Evolutionary conservation across 257 asterid genomes (phyloP), one percentile per base, ranked within the genome.

Genomic region (Apocynum venetum): DNA sequence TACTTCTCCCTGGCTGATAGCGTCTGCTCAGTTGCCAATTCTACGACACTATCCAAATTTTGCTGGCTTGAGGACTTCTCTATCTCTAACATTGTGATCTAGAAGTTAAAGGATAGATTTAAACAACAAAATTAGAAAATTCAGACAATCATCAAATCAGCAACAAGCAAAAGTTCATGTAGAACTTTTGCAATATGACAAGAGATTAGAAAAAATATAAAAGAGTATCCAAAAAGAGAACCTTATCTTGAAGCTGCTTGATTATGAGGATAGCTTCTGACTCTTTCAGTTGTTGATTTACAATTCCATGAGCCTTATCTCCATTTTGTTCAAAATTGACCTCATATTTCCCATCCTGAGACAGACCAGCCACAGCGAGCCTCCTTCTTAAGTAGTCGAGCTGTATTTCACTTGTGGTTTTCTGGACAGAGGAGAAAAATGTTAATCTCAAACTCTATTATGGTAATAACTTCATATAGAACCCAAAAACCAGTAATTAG

Each of bases 171-270:
- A 68, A 73, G 35, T 43, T 36, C 14, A 12, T 35, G 3, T 3
- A 44, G 31, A 41, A 77, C 8, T 46, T 49, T 75, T 35, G 25
- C 48, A 36, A 20, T 40, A 44, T 63, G 63, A 76, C 60, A 44
- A 65, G 74, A 67, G 57, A 49, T 72, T 63, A n/a, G 47, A 38
- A 65, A 84, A 80, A 74, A 8, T 61, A 84, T 8, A 51, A 61
- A 61, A 56, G 55, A 63, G 15, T 25, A 19, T 31, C 41, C 1
- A 75, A 51, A 49, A 83, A 73, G 73, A 75, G 70, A 82, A 95
- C 98, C 99, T 95, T 95, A 77, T 93, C 97, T 76, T 93, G 97
- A 67, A 89, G 97, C 84, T 86, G 90, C 85, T 95, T 95, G 73
- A 88, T 91, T 84, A 89, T 88, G 71, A 87, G 85, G 80, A 86